phyloP scores from a whole-genome alignment of 1,139 yeast species.

The Zygosaccharomyces sapae region DNA sequence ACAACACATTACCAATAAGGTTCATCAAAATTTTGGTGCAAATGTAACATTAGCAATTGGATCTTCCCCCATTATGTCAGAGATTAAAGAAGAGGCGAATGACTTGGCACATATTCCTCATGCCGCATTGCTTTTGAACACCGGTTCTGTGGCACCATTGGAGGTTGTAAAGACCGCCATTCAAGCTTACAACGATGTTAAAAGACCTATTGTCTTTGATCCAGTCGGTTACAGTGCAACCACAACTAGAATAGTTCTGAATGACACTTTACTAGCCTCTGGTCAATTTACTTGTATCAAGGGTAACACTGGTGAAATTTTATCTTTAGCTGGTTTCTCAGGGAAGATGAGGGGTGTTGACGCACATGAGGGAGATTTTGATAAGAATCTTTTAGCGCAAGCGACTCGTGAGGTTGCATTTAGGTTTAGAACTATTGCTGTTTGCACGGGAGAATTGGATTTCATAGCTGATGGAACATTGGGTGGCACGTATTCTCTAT shows the following conservation, averaged over 20 bases:
- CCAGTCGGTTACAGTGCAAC: slow-evolving; percentile 97
- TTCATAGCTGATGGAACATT: slow-evolving; percentile 44
- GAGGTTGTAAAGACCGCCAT: slow-evolving; percentile 52
- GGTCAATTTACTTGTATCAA: slow-evolving; percentile 72
- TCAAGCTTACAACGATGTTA: slow-evolving; percentile 51
- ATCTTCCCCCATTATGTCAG: slow-evolving; percentile 92
- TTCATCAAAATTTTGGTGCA: slow-evolving; percentile 86
- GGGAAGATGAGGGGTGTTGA: slow-evolving; percentile 74
- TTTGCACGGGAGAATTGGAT: slow-evolving; percentile 60
- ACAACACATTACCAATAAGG: slow-evolving; percentile 85
- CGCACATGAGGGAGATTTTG: slow-evolving; percentile 41
- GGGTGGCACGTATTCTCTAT: slow-evolving; percentile 25
- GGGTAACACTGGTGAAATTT: slow-evolving; percentile 87
- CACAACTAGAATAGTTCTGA: slow-evolving; percentile 48
- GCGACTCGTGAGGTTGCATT: slow-evolving; percentile 52
- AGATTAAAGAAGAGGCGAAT: slow-evolving; percentile 59
- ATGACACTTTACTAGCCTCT: slow-evolving; percentile 46
- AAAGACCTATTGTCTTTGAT: slow-evolving; percentile 70
- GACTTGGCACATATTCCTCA: slow-evolving; percentile 58
- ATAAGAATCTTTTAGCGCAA: slow-evolving; percentile 33
- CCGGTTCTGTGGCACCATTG: slow-evolving; percentile 63
- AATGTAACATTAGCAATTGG: slow-evolving; percentile 84
- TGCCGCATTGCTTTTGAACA: slow-evolving; percentile 60
- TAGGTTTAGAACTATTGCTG: slow-evolving; percentile 59
- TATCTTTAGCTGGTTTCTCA: slow-evolving; percentile 42